phyloP scores from a whole-genome alignment of 164 flowering plant genomes.

The Warburgia ugandensis region DNA sequence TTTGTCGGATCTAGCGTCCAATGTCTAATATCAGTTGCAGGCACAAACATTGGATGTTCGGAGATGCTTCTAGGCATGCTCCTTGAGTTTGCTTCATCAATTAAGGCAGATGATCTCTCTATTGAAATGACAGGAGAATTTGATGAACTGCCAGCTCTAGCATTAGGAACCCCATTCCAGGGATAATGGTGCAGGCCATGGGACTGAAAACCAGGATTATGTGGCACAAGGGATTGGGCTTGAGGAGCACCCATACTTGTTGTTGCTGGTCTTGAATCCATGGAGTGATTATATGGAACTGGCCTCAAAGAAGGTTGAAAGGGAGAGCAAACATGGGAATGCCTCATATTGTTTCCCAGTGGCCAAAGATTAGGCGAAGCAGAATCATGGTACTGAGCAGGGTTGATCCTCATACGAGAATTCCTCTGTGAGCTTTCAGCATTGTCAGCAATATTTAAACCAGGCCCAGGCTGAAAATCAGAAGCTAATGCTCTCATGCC shows the following conservation, averaged over 20 bases:
- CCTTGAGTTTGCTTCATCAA: slow-evolving; percentile 33
- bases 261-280: slow-evolving; percentile 30
- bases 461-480: slow-evolving; percentile 28
- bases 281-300: slow-evolving; percentile 20
- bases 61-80: slow-evolving; percentile 33
- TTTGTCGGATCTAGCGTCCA: slow-evolving; percentile 26
- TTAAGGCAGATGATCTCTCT: slow-evolving; percentile 23
- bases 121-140: slow-evolving; percentile 21
- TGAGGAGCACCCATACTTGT: slow-evolving; percentile 20
- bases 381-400: slow-evolving; percentile 23
- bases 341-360: slow-evolving; percentile 19
- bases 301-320: slow-evolving; percentile 23
- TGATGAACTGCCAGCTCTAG: slow-evolving; percentile 35
- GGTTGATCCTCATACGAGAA: slow-evolving; percentile 29
- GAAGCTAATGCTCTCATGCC: slow-evolving; percentile 23
- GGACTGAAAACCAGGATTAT: slow-evolving; percentile 23
- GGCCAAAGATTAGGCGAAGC: slow-evolving; percentile 23
- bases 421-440: slow-evolving; percentile 33
- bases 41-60: slow-evolving; percentile 47
- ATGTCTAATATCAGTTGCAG: slow-evolving; percentile 35
- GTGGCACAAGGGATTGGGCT: slow-evolving; percentile 19
- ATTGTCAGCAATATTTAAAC: slow-evolving; percentile 15
- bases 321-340: slow-evolving; percentile 14
- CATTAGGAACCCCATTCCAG: slow-evolving; percentile 35
- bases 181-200: slow-evolving; percentile 28